phyloP scores from a whole-genome alignment of 2,329 filamentous ascomycete species.

The Pleomassaria siparia region DNA sequence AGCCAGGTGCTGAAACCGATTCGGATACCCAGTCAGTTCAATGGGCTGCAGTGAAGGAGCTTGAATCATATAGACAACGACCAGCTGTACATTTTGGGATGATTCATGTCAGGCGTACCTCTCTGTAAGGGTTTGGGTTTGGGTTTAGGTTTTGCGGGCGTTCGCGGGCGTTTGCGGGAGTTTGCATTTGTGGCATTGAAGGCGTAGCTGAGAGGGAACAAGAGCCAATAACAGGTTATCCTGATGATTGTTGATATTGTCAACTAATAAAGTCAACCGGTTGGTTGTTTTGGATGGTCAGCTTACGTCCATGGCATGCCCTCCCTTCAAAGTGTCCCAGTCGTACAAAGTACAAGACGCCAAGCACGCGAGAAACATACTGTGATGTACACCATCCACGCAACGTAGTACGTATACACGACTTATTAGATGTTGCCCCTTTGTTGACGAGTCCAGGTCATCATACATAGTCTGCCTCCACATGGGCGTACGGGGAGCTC shows the following conservation, averaged over 20 bases:
- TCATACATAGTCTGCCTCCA: no score
- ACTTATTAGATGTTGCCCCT: no score
- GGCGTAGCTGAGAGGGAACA: not conserved
- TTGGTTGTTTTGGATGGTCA: no score
- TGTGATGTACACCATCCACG: not conserved
- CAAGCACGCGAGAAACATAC: not conserved
- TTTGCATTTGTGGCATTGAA: not conserved
- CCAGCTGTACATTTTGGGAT: not conserved
- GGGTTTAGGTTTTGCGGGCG: not conserved
- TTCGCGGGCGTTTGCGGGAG: no score
- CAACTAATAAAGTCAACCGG: not conserved
- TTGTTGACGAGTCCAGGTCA: no score
- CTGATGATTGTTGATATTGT: not conserved
- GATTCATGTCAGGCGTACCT: no score
- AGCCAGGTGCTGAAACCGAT: slow-evolving; percentile 21
- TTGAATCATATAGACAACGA: no score
- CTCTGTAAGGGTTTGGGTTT: no score
- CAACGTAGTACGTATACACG: not conserved
- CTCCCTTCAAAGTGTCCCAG: not conserved
- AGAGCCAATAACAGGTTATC: not conserved
- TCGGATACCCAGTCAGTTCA: slow-evolving; percentile 16
- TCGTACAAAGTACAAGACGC: not conserved
- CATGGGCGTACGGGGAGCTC: no score
- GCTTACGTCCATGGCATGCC: not conserved
- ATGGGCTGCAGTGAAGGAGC: not conserved